phyloP scores from a whole-genome alignment of 73 alveolate genomes.

The Tetrahymena malaccensis region DNA sequence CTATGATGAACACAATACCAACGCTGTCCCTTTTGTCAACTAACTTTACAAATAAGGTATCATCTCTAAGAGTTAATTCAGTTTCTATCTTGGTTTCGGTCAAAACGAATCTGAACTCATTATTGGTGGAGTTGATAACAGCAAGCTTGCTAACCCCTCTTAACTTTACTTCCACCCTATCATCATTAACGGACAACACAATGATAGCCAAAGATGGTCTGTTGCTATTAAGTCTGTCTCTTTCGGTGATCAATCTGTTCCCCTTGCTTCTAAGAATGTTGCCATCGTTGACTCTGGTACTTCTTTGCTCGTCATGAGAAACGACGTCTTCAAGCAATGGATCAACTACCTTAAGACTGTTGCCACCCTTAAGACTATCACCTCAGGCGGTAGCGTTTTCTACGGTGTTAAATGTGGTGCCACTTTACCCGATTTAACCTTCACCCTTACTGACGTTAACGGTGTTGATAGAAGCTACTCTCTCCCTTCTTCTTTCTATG shows the following conservation, averaged over 20 bases:
- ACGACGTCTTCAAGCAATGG: neutral
- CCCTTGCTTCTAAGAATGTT: neutral
- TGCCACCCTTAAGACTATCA: neutral
- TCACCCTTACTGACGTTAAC: neutral
- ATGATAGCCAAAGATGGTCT: neutral
- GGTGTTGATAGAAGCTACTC: neutral
- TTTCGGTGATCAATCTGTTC: neutral
- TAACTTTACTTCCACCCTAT: neutral
- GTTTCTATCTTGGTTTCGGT: neutral
- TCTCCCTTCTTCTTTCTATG: neutral
- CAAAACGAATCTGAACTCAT: neutral
- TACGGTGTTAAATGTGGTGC: neutral
- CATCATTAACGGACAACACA: neutral
- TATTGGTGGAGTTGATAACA: neutral
- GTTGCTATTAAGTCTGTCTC: neutral
- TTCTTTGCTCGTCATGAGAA: neutral
- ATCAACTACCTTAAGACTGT: neutral
- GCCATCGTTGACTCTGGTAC: neutral
- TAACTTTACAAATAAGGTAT: neutral
- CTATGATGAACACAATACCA: neutral
- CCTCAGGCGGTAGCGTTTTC: neutral
- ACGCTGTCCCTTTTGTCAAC: neutral
- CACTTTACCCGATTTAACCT: neutral
- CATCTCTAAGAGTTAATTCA: neutral
- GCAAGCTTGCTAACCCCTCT: neutral